Percentiles rank a stretch among this genome's conserved stretches.
Evolutionary conservation across 2,329 filamentous ascomycete genomes (phyloP).

Genomic region (Trichoderma breve): DNA sequence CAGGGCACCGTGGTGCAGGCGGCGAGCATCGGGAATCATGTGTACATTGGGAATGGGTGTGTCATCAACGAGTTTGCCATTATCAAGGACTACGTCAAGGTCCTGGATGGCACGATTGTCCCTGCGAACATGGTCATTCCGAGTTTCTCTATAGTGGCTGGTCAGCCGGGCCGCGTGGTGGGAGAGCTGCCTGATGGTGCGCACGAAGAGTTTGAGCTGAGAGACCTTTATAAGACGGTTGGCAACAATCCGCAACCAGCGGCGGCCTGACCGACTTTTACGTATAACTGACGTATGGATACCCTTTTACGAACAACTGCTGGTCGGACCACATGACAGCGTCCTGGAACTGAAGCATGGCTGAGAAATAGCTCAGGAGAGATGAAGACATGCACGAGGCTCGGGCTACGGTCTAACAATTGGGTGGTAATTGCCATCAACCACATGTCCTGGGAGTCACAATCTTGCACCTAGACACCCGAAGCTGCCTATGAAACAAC

Average conservation of each 20-base stretch:
- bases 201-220: conserved; percentile 61
- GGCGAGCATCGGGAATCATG: conserved; percentile 78
- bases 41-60: conserved; percentile 76
- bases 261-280: conserved; percentile 25
- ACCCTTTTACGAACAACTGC: too few relatives aligned
- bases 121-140: conserved; percentile 89
- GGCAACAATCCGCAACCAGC: conserved; percentile 52
- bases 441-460: background rate
- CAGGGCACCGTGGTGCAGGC: conserved; percentile 74
- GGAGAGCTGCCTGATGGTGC: conserved; percentile 76
- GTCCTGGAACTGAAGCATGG: background rate
- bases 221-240: conserved; percentile 63
- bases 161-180: conserved; percentile 73
- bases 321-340: background rate
- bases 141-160: conserved; percentile 88
- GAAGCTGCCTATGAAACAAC: background rate
- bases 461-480: background rate
- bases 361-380: background rate
- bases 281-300: background rate
- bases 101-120: conserved; percentile 81
- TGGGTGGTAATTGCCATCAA: background rate
- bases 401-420: background rate
- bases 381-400: background rate
- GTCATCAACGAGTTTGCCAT: conserved; percentile 84
- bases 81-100: conserved; percentile 87